Conservation (phyloP, 805 yeast genomes). For the Dipodascus geniculatus region DNA sequence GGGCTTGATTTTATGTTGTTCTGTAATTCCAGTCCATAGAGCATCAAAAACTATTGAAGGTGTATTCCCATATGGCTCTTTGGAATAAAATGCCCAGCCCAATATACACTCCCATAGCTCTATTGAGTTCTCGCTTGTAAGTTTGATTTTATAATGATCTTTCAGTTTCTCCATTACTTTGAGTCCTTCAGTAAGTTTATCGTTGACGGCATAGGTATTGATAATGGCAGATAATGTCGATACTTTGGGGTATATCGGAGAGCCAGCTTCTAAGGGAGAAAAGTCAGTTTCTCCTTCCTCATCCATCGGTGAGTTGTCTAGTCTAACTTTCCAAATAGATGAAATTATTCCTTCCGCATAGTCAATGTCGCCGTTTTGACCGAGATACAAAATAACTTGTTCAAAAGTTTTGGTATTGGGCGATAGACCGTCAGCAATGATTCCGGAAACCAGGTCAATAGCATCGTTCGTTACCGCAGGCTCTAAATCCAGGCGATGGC, state of each 20-base stretch:
- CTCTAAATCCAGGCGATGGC: constrained; percentile 4
- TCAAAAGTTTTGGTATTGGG: constrained; percentile 26
- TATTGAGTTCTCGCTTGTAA: background rate
- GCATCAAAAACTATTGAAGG: background rate
- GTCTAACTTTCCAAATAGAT: background rate
- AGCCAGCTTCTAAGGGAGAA: background rate
- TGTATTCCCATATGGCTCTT: background rate
- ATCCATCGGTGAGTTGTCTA: background rate
- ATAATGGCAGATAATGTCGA: constrained; percentile 1
- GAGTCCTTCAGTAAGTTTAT: constrained; percentile 2
- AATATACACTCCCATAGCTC: constrained; percentile 1
- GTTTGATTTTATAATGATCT: background rate
- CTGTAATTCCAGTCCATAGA: background rate
- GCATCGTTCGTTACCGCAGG: constrained; percentile 15
- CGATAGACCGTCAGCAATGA: constrained; percentile 20
- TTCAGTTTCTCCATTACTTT: background rate
- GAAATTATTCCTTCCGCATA: background rate
- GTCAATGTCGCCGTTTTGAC: constrained; percentile 18
- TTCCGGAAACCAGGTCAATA: constrained; percentile 15
- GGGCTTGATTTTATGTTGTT: background rate
- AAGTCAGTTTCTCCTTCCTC: background rate
- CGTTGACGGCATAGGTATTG: constrained; percentile 2
- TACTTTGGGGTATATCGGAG: background rate
- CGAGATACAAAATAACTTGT: constrained; percentile 21
- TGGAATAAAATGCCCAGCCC: constrained; percentile 4